Conservation (phyloP, 2,329 filamentous ascomycete species). For the Aureobasidium subglaciale region DNA sequence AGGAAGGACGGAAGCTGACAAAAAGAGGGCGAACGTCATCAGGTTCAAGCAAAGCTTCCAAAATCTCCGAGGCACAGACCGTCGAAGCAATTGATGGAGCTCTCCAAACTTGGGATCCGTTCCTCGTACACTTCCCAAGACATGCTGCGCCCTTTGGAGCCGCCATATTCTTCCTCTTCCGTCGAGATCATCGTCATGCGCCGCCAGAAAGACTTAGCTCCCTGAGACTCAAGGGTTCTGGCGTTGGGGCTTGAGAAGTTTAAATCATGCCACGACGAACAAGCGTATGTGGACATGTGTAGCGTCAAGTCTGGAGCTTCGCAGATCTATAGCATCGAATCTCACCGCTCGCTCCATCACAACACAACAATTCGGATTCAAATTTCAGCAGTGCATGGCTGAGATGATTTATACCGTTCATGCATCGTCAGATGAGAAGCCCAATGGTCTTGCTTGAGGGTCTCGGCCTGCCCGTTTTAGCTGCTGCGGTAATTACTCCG, state of each 20-base stretch:
- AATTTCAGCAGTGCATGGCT: background rate
- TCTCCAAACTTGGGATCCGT: background rate
- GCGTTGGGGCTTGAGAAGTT: background rate
- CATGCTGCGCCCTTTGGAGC: background rate
- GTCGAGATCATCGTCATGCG: background rate
- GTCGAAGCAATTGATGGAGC: background rate
- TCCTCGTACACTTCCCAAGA: background rate
- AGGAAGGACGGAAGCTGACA: background rate
- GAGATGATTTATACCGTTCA: background rate
- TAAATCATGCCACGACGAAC: background rate
- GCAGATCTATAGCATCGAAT: background rate
- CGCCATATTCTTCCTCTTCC: background rate
- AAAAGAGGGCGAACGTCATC: background rate
- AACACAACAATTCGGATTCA: too few relatives aligned
- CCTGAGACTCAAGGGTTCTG: background rate
- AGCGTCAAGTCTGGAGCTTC: background rate
- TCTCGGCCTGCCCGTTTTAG: too few relatives aligned
- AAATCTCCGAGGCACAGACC: background rate
- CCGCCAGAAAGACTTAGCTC: background rate
- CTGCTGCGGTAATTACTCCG: too few relatives aligned
- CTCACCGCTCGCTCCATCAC: background rate
- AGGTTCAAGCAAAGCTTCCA: background rate
- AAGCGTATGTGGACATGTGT: background rate
- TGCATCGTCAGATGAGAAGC: too few relatives aligned
- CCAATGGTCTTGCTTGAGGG: too few relatives aligned